Evolutionary conservation across 2,329 filamentous ascomycete genomes (phyloP), one percentile per base, ranked within the genome.

Genomic region (Claviceps pazoutovae): DNA sequence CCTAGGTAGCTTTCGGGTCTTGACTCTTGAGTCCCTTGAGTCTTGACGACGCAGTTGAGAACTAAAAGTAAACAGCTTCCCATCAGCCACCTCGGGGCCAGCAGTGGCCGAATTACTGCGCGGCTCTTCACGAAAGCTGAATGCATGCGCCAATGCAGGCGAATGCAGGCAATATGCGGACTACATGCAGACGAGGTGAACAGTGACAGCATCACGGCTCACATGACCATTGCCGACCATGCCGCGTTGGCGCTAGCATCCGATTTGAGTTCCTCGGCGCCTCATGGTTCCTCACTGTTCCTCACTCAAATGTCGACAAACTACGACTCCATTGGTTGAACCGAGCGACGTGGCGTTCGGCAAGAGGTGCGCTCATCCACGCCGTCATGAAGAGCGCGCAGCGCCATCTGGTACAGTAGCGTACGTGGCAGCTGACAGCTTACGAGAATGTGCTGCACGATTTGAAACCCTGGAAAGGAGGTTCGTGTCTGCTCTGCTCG

Each of bases 181-280:
- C 17, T 34, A 14, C 51, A 43, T 39, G 30, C 46, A 38, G 19
- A 17, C 34, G 19, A 39, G 17, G 17, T 41, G 46, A 44, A 44
- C 43, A 46, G 39, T 34, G 30, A 11, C 30, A 11, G 30, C 30
- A 34, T 34, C 30, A 34, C 30, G 9, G 4, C 11, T 34, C 30
- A 34, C 30, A 34, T 34, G 30, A 34, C 30, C 30, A 34, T 34
- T 9, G 30, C 30, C 63, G 62, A 64, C 61, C 61, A 54, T 53
- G 53, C 55, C 53, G 58, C 58, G 56, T 58, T 34, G 56, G 60
- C 60, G 61, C 61, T 61, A 64, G 60, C 51, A 53, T 46, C 51
- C 52, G 53, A 54, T 54, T 56, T 54, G 56, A 52, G 50, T 56
- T 57, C 54, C 36, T 42, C 45, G 42, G 45, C 49, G 39, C 36